These are phyloP conservation scores for Oenanthe javanica DNA, from an alignment of 140 eudicot species.

Conservation along the genomic window DNA sequence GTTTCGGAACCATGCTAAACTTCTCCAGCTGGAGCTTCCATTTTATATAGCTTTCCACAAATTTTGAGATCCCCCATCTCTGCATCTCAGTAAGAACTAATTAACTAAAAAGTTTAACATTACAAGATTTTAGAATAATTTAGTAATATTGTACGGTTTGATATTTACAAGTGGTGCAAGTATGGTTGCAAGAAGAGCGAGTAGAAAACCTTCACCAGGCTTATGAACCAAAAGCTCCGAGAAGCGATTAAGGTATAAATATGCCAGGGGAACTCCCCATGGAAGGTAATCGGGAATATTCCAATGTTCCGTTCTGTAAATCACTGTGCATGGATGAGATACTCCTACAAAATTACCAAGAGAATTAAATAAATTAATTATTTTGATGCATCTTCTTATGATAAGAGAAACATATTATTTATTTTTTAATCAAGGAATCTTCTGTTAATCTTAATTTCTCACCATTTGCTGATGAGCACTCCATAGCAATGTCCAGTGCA, in stretches of 20 bases:
- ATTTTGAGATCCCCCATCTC: conserved; percentile 35
- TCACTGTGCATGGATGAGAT: conserved; percentile 42
- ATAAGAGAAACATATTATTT: not conserved
- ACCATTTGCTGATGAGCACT: conserved; percentile 16
- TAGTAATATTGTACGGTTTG: not conserved
- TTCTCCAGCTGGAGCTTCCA: conserved; percentile 37
- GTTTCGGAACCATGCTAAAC: conserved; percentile 45
- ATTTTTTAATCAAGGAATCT: not conserved
- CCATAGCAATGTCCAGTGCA: conserved; percentile 48
- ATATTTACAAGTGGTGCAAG: conserved; percentile 49
- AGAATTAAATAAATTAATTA: not conserved
- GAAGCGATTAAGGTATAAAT: conserved; percentile 35
- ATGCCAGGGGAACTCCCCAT: conserved; percentile 11
- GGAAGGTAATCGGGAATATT: conserved; percentile 32
- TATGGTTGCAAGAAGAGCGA: conserved; percentile 31
- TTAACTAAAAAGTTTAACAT: not conserved
- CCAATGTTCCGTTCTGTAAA: conserved; percentile 41
- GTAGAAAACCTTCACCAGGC: conserved; percentile 50
- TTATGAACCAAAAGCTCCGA: conserved; percentile 49
- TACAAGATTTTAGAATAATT: not conserved
- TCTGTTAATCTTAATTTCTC: not conserved
- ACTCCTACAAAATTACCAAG: conserved; percentile 20
- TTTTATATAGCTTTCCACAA: conserved; percentile 39
- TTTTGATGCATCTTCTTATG: not conserved
- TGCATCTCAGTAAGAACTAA: not conserved